Evolutionary conservation across 106 monocot genomes (phyloP).

Genomic region (Vanilla planifolia): DNA sequence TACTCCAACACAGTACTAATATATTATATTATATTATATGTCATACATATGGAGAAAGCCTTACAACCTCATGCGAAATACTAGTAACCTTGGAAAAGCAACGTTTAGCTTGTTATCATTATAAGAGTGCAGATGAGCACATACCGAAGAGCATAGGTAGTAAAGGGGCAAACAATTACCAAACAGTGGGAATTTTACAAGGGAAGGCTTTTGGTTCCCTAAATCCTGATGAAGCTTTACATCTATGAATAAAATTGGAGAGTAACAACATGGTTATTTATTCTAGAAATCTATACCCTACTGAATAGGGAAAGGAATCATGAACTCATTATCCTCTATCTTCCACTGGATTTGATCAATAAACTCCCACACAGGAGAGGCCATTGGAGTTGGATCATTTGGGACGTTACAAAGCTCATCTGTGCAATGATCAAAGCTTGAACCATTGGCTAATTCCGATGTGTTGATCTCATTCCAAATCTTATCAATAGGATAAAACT

Average conservation of each 20-base stretch:
- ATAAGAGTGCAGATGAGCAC: not conserved
- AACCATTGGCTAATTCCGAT: slow-evolving; percentile 5
- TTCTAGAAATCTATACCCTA: too few relatives aligned
- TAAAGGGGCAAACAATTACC: not conserved
- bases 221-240: not conserved
- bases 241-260: not conserved
- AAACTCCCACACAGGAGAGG: slow-evolving; percentile 21
- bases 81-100: not conserved
- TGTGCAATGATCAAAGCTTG: slow-evolving; percentile 15
- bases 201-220: not conserved
- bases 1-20: too few relatives aligned
- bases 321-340: slow-evolving; percentile 23
- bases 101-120: not conserved
- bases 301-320: too few relatives aligned
- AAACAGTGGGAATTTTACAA: slow-evolving; percentile 10
- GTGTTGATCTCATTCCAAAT: slow-evolving; percentile 35
- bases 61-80: not conserved
- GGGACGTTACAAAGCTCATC: slow-evolving; percentile 6
- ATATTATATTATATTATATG: not conserved
- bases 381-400: not conserved
- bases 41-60: not conserved
- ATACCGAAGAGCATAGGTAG: not conserved
- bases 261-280: not conserved
- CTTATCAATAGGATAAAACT: slow-evolving; percentile 30
- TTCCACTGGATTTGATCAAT: slow-evolving; percentile 25